Evolutionary conservation across 495 filamentous ascomycete genomes (phyloP).

Genomic region (Daldinia vernicosa): DNA sequence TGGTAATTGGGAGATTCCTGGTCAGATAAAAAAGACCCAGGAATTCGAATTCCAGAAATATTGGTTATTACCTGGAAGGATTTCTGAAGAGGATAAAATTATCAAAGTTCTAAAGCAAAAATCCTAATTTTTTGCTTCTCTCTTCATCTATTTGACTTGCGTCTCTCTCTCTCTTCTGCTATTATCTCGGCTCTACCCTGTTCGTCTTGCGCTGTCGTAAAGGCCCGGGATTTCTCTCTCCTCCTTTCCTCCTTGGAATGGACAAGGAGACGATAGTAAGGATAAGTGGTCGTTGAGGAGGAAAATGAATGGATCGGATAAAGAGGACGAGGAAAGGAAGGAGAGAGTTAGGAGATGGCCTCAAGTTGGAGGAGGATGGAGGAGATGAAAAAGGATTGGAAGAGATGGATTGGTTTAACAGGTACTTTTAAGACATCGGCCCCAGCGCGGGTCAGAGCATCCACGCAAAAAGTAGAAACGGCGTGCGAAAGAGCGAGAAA

Average conservation of each 20-base stretch:
- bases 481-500: conserved; percentile 3
- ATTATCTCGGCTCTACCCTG: conserved; percentile 38
- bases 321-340: conserved; percentile 61
- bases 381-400: conserved; percentile 64
- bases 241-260: conserved; percentile 56
- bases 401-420: conserved; percentile 56
- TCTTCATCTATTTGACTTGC: conserved; percentile 28
- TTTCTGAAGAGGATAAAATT: conserved; percentile 42
- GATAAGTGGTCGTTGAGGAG: conserved; percentile 40
- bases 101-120: conserved; percentile 36
- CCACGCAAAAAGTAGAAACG: conserved; percentile 22
- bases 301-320: conserved; percentile 66
- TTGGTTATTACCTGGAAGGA: conserved; percentile 42
- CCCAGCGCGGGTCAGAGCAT: conserved; percentile 41
- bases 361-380: conserved; percentile 65
- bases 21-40: conserved; percentile 38
- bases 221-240: conserved; percentile 48
- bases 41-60: conserved; percentile 45
- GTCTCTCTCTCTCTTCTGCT: conserved; percentile 4
- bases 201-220: conserved; percentile 39
- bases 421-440: conserved; percentile 61
- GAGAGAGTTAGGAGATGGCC: conserved; percentile 63
- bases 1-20: conserved; percentile 46
- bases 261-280: conserved; percentile 52
- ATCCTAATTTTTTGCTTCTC: conserved; percentile 35